Evolutionary conservation across 2,329 filamentous ascomycete species (phyloP), one percentile per base, ranked within the genome.

Genomic region (Penicillium capsulatum): DNA sequence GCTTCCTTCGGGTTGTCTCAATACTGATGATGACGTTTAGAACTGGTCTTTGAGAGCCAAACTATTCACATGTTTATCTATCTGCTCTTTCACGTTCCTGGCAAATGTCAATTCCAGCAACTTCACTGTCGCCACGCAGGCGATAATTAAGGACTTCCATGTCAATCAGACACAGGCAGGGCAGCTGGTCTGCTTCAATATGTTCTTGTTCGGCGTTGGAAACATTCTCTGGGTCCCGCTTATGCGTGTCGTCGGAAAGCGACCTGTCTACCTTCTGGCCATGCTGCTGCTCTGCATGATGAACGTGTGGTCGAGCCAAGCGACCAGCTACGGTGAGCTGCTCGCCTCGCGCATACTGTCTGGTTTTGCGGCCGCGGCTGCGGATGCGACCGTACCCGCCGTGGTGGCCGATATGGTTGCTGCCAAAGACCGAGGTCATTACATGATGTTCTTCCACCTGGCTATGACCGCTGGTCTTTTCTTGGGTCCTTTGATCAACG

Each of bases 81-180:
- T 66, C 32, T 66, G 65, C 45, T 57, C 59, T 37, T 68, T 65
- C 50, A 65, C 61, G 5, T 67, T 68, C 43, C 57, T 67, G 6
- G 62, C 64, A 39, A 65, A 64, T 34, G 57, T 64, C 36, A 67
- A 67, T 41, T 55, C 58, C 14, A 63, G 58, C 31, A 66, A 64
- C 34, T 66, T 66, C 47, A 64, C 63, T 8, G 60, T 67, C 13
- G 63, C 64, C 3, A 56, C 60, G 7, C 41, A 57, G 24, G 54
- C 60, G 3, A 49, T 68, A 2, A 44, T 51, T 20, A 48, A 57
- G 26, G 56, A 65, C 17, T 65, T 58, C 20, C 15, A 48, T 13
- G 50, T 54, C 20, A 47, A 33, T 4, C 47, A 53, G 22, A 57
- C 53, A 2, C 48, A 56, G 17, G 53, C 51, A 3, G 53, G 51